phyloP scores from a whole-genome alignment of 208 protist genomes.

The Trypanosoma vivax region DNA sequence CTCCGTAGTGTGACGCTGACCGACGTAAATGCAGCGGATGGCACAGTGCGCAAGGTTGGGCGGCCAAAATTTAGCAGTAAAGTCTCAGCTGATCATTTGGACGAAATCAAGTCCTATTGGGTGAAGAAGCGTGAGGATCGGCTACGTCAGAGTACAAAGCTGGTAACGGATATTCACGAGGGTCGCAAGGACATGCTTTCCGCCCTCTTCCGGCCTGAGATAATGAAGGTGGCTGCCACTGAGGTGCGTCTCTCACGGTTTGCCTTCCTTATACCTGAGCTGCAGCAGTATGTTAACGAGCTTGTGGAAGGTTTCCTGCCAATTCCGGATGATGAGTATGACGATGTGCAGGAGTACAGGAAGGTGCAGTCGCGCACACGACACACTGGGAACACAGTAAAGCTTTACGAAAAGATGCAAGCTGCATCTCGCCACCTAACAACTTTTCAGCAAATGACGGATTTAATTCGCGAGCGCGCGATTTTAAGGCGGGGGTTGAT shows the following conservation, averaged over 20 bases:
- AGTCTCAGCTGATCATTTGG: slow-evolving; percentile 13
- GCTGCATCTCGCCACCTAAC: slow-evolving; percentile 27
- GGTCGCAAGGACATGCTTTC: slow-evolving; percentile 30
- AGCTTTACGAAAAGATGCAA: slow-evolving; percentile 48
- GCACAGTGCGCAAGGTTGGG: not conserved
- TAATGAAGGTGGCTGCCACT: slow-evolving; percentile 53
- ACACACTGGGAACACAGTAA: slow-evolving; percentile 41
- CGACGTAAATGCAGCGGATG: not conserved
- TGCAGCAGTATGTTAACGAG: slow-evolving; percentile 54
- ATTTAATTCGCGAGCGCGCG: slow-evolving; percentile 26
- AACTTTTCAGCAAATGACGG: slow-evolving; percentile 23
- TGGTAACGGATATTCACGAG: slow-evolving; percentile 41
- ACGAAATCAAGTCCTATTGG: slow-evolving; percentile 55
- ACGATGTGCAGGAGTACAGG: slow-evolving; percentile 64
- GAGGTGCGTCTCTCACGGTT: slow-evolving; percentile 67
- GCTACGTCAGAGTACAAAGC: slow-evolving; percentile 22
- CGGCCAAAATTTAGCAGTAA: not conserved
- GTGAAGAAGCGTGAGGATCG: slow-evolving; percentile 33
- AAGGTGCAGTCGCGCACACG: slow-evolving; percentile 46
- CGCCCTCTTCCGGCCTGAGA: slow-evolving; percentile 50
- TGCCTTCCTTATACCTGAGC: slow-evolving; percentile 71
- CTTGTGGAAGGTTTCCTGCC: slow-evolving; percentile 64
- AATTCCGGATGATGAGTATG: slow-evolving; percentile 72
- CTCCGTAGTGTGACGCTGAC: slow-evolving; percentile 8
- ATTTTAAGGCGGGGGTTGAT: slow-evolving; percentile 28